Evolutionary conservation across 768 basidiomycete species (phyloP).

Genomic region (Tricholoma sp.): DNA sequence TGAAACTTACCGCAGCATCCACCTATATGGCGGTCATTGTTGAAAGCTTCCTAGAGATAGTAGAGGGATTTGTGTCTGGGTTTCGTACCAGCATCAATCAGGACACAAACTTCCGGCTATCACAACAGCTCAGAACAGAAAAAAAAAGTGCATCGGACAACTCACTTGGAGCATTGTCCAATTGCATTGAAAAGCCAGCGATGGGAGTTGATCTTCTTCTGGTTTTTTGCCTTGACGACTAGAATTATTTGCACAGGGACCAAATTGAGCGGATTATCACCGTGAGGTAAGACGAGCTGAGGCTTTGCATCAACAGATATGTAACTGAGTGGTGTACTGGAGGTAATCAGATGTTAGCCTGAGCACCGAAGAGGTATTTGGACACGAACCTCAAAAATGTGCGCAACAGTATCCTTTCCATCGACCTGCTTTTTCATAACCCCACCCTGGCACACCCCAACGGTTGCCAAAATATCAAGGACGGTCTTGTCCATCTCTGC

Average conservation of each 20-base stretch:
- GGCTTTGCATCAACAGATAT: constrained; percentile 90
- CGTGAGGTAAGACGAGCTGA: constrained; percentile 84
- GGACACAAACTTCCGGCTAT: constrained; percentile 87
- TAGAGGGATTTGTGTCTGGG: constrained; percentile 95
- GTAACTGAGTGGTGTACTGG: constrained; percentile 94
- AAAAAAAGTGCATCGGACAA: constrained; percentile 6
- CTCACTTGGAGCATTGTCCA: constrained; percentile 67
- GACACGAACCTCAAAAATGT: constrained; percentile 84
- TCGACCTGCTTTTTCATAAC: constrained; percentile 92
- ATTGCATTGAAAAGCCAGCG: constrained; percentile 96
- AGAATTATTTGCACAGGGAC: constrained; percentile 91
- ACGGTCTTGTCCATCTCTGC: constrained; percentile 95
- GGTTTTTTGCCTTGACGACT: constrained; percentile 90
- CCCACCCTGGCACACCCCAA: constrained; percentile 92
- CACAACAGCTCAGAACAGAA: not conserved
- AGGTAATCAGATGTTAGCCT: not conserved
- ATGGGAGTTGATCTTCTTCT: constrained; percentile 95
- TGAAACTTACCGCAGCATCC: constrained; percentile 84
- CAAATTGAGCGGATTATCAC: constrained; percentile 85
- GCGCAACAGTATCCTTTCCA: too few species aligned
- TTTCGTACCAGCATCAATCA: constrained; percentile 94
- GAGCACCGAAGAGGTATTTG: not conserved
- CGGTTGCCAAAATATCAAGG: constrained; percentile 80
- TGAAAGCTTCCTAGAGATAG: constrained; percentile 91
- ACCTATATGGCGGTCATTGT: constrained; percentile 71